A percentile compares a stretch with the other conserved stretches of the same genome.
These are phyloP conservation scores for Trametes cingulata DNA, from an alignment of 768 basidiomycete species.

Conservation along the genomic window DNA sequence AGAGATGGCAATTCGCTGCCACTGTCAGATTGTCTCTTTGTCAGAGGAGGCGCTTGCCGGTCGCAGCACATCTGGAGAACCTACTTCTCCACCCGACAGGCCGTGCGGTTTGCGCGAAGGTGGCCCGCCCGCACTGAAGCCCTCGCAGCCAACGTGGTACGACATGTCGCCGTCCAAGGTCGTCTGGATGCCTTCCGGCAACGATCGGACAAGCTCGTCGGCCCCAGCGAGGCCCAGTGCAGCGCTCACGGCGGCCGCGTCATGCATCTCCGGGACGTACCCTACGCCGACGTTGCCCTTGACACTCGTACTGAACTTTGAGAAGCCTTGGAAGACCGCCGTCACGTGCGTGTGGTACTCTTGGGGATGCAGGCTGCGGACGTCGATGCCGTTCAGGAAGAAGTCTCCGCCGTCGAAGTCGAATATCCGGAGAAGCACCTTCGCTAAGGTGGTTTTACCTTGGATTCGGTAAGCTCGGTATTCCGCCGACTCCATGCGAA, in stretches of 20 bases:
- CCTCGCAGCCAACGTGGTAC: conserved; percentile 36
- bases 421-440: conserved; percentile 74
- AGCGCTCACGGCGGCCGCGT: conserved; percentile 53
- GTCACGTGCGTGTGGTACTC: conserved; percentile 76
- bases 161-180: conserved; percentile 64
- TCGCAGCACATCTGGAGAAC: conserved; percentile 20
- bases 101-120: conserved; percentile 53
- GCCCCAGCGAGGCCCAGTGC: conserved; percentile 79
- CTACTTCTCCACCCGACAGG: conserved; percentile 83
- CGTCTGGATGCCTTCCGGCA: conserved; percentile 77
- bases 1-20: conserved; percentile 86
- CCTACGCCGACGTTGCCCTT: conserved; percentile 89
- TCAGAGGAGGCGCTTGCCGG: neutral
- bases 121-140: conserved; percentile 19
- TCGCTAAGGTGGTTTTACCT: conserved; percentile 90
- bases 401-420: conserved; percentile 75
- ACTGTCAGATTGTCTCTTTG: conserved; percentile 43
- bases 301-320: conserved; percentile 74
- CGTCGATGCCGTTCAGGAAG: conserved; percentile 67
- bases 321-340: conserved; percentile 87
- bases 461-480: neutral
- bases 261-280: conserved; percentile 61
- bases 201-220: conserved; percentile 57
- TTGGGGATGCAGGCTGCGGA: conserved; percentile 61
- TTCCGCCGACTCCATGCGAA: neutral